phyloP scores from a whole-genome alignment of 192 early-diverging fungal species.

The Rhizophagus clarus region DNA sequence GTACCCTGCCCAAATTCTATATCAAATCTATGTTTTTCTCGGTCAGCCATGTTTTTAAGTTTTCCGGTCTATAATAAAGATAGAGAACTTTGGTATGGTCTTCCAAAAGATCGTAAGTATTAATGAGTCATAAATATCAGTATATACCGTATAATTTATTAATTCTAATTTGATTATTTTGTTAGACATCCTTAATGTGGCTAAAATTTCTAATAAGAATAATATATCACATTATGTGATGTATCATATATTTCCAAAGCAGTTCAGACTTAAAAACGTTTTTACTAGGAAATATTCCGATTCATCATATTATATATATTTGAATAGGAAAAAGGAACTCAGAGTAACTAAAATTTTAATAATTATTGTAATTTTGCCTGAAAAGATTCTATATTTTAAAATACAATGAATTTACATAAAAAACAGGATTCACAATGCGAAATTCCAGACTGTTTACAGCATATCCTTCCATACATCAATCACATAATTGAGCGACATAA shows the following conservation, averaged over 20 bases:
- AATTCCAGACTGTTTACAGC: neutral
- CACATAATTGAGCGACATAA: neutral
- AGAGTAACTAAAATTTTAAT: neutral
- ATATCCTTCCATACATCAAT: neutral
- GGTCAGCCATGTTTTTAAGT: neutral
- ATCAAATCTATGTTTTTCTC: neutral
- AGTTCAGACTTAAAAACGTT: constrained; percentile 7
- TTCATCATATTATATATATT: neutral
- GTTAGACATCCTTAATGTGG: constrained; percentile 1
- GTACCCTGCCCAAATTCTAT: neutral
- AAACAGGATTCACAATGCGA: neutral
- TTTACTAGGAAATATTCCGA: neutral
- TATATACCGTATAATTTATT: no score
- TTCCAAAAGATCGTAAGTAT: constrained; percentile 11
- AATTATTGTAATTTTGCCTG: neutral
- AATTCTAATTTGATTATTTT: neutral
- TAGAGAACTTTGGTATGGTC: neutral
- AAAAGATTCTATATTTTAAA: neutral
- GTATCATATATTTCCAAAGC: constrained; percentile 7
- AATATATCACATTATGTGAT: neutral
- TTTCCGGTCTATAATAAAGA: neutral
- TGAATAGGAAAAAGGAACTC: neutral
- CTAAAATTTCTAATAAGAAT: neutral
- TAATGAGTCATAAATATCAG: neutral
- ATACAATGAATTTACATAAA: no score